Percentiles rank a stretch among this genome's conserved stretches.
phyloP scores from a whole-genome alignment of 148 eudicot genomes.

The Heliamphora exappendiculata region DNA sequence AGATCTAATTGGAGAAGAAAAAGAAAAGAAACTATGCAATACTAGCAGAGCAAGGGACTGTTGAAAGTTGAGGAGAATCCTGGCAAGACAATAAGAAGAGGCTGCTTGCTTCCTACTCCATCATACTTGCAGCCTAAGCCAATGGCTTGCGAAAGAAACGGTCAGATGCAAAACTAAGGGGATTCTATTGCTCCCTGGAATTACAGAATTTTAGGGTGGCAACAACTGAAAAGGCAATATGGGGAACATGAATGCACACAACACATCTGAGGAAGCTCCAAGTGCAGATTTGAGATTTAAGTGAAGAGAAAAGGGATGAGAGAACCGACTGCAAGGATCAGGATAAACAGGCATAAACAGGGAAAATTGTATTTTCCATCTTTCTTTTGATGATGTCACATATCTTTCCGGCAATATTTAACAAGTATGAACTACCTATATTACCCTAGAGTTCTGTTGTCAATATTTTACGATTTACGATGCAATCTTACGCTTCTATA shows the following conservation, averaged over 20 bases:
- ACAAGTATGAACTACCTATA: too few species aligned
- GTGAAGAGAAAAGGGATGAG: neutral
- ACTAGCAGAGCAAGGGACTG: neutral
- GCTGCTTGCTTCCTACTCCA: neutral
- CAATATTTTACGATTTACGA: too few species aligned
- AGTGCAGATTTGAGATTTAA: neutral
- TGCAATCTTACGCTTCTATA: too few species aligned
- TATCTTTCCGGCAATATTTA: neutral
- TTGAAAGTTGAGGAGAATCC: neutral
- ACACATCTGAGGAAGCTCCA: too few species aligned
- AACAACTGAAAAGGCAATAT: too few species aligned
- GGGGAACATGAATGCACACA: too few species aligned
- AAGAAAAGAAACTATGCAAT: neutral
- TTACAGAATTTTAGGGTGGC: neutral
- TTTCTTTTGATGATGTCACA: neutral
- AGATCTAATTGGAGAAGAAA: neutral
- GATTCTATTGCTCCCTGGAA: neutral
- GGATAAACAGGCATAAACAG: neutral
- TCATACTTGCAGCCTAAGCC: neutral
- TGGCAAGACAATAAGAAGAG: neutral
- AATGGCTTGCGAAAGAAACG: neutral
- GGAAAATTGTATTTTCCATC: neutral
- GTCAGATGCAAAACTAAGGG: neutral
- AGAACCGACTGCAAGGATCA: neutral
- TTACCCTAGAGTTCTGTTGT: neutral